Base-by-base conservation (phyloP, 768 basidiomycete species). In the Serendipita sp. region DNA sequence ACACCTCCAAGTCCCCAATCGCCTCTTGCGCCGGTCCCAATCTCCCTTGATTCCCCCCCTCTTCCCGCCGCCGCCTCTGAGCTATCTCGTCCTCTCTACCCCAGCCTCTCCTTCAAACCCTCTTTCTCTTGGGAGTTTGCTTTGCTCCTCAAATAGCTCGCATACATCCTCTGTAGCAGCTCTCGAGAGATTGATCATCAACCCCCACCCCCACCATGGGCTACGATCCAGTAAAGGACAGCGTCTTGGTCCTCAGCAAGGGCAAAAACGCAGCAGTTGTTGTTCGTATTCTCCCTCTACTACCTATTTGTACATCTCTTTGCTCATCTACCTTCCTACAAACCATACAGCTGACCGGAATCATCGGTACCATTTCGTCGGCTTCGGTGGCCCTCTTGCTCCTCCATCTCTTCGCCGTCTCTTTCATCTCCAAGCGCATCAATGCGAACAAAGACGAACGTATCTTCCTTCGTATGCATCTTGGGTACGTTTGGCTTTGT, bases 361-460 rank as follows among this genome's bases (percentile, higher is more conserved):
- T 60, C 18, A 60, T 60, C 18, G 56, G 56, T 13, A 56, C 3
- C 48, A n/a, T 51, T 16, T 32, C 32, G 18, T 7, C 23, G 2
- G 16, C 34, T 36, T 16, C 36, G 38, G 44, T 28, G 2, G 30
- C 63, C 44, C n/a, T 18, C 47, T 30, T 30, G 30, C 0, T 28
- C 41, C 56, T 60, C 56, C 56, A 60, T 38, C 36, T 60, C 30
- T 60, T 60, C n/a, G 16, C 30, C 56, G 56, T 60, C 30, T 60
- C 56, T 32, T 60, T 60, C 36, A 36, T 60, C 34, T 60, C 56
- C 36, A 38, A 38, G 8, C 28, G 56, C 28, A 35, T 32, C 28
- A 38, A 38, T 60, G 56, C 56, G 4, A 60, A 60, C 56, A 60
- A 60, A 2, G 56, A 60, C 35, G 56, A 60, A n/a, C 56, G 56